Evolutionary conservation across 2,329 filamentous ascomycete species (phyloP), one percentile per base, ranked within the genome.

Genomic region (Neonectria sp.): DNA sequence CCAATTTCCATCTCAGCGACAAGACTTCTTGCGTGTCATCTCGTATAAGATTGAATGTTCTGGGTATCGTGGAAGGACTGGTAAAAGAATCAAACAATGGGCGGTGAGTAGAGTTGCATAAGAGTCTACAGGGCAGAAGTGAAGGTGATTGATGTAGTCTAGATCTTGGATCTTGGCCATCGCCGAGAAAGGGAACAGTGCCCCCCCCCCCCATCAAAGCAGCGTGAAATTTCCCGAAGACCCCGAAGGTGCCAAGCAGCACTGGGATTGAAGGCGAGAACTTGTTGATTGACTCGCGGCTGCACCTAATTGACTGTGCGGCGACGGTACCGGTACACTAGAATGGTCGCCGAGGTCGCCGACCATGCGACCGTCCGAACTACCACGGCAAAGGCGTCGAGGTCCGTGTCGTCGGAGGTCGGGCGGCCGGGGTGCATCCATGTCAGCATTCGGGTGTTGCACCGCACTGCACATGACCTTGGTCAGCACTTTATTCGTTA

Each of bases 341-440:
- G 46, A n/a, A 13, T 58, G 58, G 63, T 66, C 52, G 12, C 63
- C 63, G 63, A 66, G 63, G 63, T 66, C 51, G 51, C 63, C 63
- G 63, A 45, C 33, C 8, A 8, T 29, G 13, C 11, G 31, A 45
- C 49, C n/a, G 21, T 27, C 15, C 60, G 43, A 52, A 35, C 33
- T 21, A 31, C 17, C n/a, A 33, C 31, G 31, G 49, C 15, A 12
- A 13, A 24, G 8, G 27, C 13, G 24, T 27, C 27, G 37, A 52
- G 27, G 49, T 52, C 49, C n/a, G 51, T 33, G 51, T 37, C 33
- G 15, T 21, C 33, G 15, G 48, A 15, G 25, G 46, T 35, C n/a
- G 49, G n/a, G 43, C 53, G 33, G 21, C 52, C 60, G 43, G 45
- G 45, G 33, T 35, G 13, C 13, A 31, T 29, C 49, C 49, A 8